Percentiles rank a stretch among this genome's conserved stretches.
phyloP scores from a whole-genome alignment of 83 land plant genomes.

The Thuja plicata region DNA sequence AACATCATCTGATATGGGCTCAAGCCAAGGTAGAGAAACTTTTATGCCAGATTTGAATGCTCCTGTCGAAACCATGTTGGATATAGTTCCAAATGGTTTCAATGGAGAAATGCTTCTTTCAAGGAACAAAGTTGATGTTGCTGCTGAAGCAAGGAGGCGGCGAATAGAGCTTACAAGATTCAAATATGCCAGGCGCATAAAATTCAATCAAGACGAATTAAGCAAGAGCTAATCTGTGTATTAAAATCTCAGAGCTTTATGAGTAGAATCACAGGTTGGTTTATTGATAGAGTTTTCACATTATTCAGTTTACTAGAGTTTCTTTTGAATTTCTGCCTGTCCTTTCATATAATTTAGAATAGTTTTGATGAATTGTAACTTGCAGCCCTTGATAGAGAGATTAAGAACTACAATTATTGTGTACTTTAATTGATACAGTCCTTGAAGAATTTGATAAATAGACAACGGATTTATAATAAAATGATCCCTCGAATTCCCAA shows the following conservation, averaged over 20 bases:
- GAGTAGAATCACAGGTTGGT: background rate
- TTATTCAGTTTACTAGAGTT: background rate
- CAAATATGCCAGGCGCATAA: background rate
- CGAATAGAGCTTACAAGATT: constrained; percentile 2
- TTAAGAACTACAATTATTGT: too few relatives aligned
- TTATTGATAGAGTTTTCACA: background rate
- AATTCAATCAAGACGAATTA: background rate
- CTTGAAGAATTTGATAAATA: background rate
- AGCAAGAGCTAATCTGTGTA: background rate
- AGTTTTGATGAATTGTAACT: background rate
- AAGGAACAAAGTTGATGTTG: background rate
- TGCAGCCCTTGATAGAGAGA: background rate
- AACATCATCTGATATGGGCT: background rate
- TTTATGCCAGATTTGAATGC: background rate
- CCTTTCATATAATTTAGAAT: background rate
- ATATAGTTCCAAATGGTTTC: background rate
- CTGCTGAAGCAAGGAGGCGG: constrained; percentile 3
- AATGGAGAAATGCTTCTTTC: background rate
- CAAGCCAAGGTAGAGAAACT: background rate
- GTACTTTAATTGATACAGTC: background rate
- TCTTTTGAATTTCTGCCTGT: background rate
- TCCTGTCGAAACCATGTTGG: background rate
- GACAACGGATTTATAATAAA: background rate
- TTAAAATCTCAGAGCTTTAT: background rate
- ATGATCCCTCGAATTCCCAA: background rate